A percentile compares a stretch with the other conserved stretches of the same genome.
These are phyloP conservation scores for Nicotiana knightiana DNA, from an alignment of 257 asterid species.

Conservation along the genomic window DNA sequence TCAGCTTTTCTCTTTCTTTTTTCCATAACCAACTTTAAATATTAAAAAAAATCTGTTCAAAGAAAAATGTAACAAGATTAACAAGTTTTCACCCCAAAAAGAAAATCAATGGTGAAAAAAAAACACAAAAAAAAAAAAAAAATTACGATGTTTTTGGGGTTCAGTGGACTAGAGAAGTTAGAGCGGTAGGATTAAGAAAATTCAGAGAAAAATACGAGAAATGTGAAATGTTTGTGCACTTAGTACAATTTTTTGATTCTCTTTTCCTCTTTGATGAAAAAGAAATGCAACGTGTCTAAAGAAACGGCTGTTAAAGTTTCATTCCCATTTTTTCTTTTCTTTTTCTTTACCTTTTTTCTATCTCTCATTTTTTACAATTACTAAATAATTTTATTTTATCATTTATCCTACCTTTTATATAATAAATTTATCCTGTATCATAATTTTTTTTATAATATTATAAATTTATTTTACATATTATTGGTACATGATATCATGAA, in stretches of 20 bases:
- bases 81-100: neutral
- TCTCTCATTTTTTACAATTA: neutral
- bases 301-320: neutral
- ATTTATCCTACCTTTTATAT: no score
- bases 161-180: neutral
- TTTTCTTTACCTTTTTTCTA: neutral
- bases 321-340: neutral
- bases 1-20: constrained; percentile 17
- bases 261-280: neutral
- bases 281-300: neutral
- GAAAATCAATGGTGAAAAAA: constrained; percentile 1
- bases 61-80: neutral
- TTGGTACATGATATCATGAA: no score
- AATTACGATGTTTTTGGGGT: neutral
- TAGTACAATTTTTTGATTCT: neutral
- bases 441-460: no score
- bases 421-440: no score
- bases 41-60: neutral
- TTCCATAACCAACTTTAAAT: constrained; percentile 9
- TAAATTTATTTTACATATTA: no score
- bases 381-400: no score
- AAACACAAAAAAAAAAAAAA: neutral
- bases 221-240: neutral
- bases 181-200: neutral
- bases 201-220: neutral